Evolutionary conservation across 2,329 filamentous ascomycete species (phyloP).

Genomic region (Xylaria sp.): DNA sequence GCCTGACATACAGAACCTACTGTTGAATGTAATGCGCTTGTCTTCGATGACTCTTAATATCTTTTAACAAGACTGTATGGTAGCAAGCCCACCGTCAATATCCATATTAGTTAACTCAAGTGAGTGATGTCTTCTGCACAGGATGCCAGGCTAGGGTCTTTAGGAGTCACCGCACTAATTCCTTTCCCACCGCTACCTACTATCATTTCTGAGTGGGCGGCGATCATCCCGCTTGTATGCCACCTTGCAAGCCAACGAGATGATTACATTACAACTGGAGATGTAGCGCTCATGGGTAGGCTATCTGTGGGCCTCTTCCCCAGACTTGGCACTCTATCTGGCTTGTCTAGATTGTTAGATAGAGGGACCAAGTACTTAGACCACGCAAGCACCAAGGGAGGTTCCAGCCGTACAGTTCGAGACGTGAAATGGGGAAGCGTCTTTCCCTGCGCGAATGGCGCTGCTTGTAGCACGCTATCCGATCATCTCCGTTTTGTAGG

Average conservation of each 20-base stretch:
- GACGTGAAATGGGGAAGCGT: conserved; percentile 39
- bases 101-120: not conserved
- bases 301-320: conserved; percentile 4
- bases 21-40: no score
- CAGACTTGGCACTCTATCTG: conserved; percentile 3
- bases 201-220: conserved; percentile 13
- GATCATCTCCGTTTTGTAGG: conserved; percentile 14
- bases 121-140: not conserved
- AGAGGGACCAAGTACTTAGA: conserved; percentile 4
- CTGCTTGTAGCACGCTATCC: conserved; percentile 28
- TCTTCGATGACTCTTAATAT: no score
- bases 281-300: not conserved
- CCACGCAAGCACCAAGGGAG: conserved; percentile 1
- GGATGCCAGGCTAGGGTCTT: not conserved
- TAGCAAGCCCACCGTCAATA: no score
- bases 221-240: conserved; percentile 12
- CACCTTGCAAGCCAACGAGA: conserved; percentile 12
- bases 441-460: conserved; percentile 38
- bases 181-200: not conserved
- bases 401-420: conserved; percentile 28
- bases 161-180: not conserved
- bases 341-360: not conserved
- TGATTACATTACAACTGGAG: conserved; percentile 13
- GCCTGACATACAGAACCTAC: no score
- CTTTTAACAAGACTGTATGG: no score